phyloP scores from a whole-genome alignment of 306 rosid species.

The Quercus mongolica region DNA sequence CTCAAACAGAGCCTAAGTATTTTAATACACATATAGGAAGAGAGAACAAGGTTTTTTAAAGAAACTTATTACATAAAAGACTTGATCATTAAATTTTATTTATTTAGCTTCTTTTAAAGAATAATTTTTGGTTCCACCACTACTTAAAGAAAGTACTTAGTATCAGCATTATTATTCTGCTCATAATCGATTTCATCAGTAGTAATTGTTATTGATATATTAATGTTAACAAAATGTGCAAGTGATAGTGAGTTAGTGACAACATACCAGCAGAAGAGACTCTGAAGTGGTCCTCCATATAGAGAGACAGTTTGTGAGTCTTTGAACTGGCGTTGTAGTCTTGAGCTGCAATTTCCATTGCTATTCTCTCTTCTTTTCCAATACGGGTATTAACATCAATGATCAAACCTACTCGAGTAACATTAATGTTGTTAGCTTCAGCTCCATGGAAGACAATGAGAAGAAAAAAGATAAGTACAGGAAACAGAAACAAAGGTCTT shows the following conservation, averaged over 20 bases:
- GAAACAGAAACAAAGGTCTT: neutral
- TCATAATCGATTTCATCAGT: too few species aligned
- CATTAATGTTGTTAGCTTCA: neutral
- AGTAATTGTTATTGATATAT: too few species aligned
- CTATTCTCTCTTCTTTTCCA: neutral
- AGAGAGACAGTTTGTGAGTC: slow-evolving; percentile 21
- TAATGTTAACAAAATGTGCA: neutral
- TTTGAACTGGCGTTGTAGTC: neutral
- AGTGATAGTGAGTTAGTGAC: neutral
- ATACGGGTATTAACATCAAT: neutral
- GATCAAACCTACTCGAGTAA: neutral
- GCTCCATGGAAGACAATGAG: neutral
- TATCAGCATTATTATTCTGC: too few species aligned
- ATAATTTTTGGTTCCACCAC: too few species aligned
- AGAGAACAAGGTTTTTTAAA: too few species aligned
- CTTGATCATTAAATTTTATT: too few species aligned
- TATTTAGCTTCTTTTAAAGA: too few species aligned
- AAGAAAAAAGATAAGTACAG: neutral
- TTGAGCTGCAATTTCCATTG: neutral
- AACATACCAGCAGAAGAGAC: slow-evolving; percentile 37
- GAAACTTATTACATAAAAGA: too few species aligned
- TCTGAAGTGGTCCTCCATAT: slow-evolving; percentile 17
- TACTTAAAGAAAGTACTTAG: too few species aligned
- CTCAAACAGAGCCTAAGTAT: too few species aligned
- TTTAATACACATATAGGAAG: too few species aligned